Base-by-base conservation (phyloP, 306 rosid species). In the Glycine latifolia region DNA sequence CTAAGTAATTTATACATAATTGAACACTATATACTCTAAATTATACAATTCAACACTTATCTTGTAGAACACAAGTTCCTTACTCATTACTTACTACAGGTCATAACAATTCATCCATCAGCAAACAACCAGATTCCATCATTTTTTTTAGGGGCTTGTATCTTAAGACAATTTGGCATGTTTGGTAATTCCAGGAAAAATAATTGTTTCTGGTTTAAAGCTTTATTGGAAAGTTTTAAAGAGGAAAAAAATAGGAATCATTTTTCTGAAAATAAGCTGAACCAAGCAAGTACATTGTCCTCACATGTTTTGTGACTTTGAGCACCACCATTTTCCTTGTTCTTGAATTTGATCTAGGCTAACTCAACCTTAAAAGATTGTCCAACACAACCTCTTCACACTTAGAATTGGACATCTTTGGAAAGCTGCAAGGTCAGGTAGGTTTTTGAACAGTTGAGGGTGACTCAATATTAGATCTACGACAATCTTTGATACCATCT, bases 11-110 rank as follows among this genome's bases (percentile, higher is more conserved):
- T 47, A 46, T 60, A 8, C 71, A 75, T 10, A 74, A 43, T 54
- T 71, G 44, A 31, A 4, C 8, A 37, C 2, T 55, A 73, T 12
- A n/a, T 73, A 54, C 35, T 33, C 49, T 73, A 39, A 8, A 39
- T 74, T 74, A n/a, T 4, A 39, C 49, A 14, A 39, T 39, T 37
- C 68, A 26, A 26, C 31, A 48, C 16, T 44, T 9, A 44, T 16
- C 75, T 20, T 70, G 41, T 47, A 17, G 44, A 70, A 20, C 75
- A 68, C n/a, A 68, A 5, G 2, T 47, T 68, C 73, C 54, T 16
- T 9, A 68, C 2, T 46, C 37, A 41, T 44, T 67, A 43, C 33
- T 67, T 13, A 3, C 17, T 13, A 39, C 37, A 15, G 16, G 39
- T 43, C 31, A 43, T 13, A 43, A 8, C 65, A 59, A 17, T 67